phyloP scores from a whole-genome alignment of 2,329 filamentous ascomycete species.

The Epicoccum nigrum region DNA sequence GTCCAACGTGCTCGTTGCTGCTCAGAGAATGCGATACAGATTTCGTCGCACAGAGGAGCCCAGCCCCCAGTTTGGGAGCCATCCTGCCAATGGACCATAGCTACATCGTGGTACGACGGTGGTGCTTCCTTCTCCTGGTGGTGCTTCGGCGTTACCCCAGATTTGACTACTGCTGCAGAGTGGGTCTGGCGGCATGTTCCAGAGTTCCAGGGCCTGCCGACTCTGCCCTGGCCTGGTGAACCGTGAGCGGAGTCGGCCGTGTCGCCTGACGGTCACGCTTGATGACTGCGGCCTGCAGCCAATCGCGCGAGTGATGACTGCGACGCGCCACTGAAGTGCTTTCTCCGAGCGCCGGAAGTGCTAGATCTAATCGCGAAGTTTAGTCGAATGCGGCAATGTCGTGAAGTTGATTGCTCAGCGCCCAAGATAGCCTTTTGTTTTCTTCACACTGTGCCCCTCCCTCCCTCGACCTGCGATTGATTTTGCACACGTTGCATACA shows the following conservation, averaged over 20 bases:
- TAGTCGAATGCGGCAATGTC: slow-evolving; percentile 16
- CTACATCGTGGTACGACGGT: slow-evolving; percentile 1
- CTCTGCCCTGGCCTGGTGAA: slow-evolving; percentile 2
- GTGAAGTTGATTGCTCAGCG: slow-evolving; percentile 20
- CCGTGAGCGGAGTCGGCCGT: neutral
- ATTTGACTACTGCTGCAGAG: slow-evolving; percentile 16
- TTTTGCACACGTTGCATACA: neutral
- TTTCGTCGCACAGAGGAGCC: too few species aligned
- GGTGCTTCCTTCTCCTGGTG: slow-evolving; percentile 1
- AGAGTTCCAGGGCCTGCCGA: slow-evolving; percentile 5
- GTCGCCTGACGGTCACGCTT: slow-evolving; percentile 15
- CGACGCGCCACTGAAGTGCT: slow-evolving; percentile 13
- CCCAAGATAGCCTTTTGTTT: slow-evolving; percentile 6
- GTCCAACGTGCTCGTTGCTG: too few species aligned
- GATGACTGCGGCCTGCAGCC: slow-evolving; percentile 7
- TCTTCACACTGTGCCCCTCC: neutral
- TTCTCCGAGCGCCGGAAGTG: slow-evolving; percentile 17
- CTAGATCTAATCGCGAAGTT: slow-evolving; percentile 10
- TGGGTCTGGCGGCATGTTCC: slow-evolving; percentile 11
- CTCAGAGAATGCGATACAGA: neutral
- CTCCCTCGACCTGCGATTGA: slow-evolving; percentile 2
- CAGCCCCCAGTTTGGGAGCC: too few species aligned
- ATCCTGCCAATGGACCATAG: too few species aligned
- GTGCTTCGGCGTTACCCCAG: slow-evolving; percentile 19
- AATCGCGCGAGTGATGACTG: slow-evolving; percentile 7